These are phyloP conservation scores for Arthroderma uncinatum DNA, from an alignment of 2,329 filamentous ascomycete species.

Conservation along the genomic window DNA sequence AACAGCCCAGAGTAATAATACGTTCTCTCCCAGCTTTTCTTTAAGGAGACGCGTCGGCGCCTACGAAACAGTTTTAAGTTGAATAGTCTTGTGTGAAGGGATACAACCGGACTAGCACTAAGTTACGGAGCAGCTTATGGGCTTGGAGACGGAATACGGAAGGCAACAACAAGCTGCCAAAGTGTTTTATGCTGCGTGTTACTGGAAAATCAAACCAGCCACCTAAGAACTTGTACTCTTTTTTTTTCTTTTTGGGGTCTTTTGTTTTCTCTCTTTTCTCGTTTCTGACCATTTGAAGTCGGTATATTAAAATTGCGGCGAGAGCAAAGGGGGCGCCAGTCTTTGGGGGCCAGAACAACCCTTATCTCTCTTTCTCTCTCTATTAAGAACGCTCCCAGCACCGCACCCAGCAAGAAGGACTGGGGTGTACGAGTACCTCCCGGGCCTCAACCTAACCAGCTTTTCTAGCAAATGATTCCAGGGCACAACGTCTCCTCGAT, in stretches of 20 bases:
- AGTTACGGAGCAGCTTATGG: not conserved
- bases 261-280: not conserved
- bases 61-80: not conserved
- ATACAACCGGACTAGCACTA: not conserved
- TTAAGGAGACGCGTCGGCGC: not conserved
- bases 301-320: not conserved
- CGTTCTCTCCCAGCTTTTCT: not conserved
- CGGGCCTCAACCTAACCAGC: not conserved
- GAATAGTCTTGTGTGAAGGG: not conserved
- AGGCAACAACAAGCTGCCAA: not conserved
- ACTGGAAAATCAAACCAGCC: too few relatives aligned
- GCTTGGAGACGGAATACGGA: not conserved
- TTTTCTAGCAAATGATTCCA: not conserved
- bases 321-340: not conserved
- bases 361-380: not conserved
- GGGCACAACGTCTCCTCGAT: slow-evolving; percentile 13
- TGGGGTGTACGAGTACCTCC: not conserved
- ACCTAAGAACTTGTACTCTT: not conserved
- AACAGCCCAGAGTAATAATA: slow-evolving; percentile 1
- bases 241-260: not conserved
- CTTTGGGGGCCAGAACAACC: not conserved
- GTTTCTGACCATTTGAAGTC: not conserved
- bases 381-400: not conserved
- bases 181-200: not conserved
- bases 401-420: not conserved